phyloP scores from a whole-genome alignment of 306 rosid genomes.

The Inga leiocalycina region DNA sequence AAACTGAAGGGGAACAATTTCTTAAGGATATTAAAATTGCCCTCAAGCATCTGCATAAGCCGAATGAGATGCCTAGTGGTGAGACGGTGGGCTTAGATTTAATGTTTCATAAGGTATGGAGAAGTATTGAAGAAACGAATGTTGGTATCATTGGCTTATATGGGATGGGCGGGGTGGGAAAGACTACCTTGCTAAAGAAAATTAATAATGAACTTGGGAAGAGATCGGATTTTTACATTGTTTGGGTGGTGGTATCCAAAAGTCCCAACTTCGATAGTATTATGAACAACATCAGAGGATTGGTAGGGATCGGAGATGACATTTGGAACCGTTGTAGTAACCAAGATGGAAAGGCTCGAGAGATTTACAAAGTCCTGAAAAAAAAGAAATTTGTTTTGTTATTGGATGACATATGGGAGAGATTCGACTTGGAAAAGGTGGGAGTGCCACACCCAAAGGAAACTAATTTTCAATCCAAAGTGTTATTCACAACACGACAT shows the following conservation, averaged over 20 bases:
- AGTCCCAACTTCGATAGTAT: not conserved
- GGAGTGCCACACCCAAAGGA: not conserved
- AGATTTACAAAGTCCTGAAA: not conserved
- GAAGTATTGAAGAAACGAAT: too few relatives aligned
- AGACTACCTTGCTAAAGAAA: not conserved
- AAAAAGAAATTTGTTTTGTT: not conserved
- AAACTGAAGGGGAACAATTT: accelerated
- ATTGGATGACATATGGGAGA: not conserved
- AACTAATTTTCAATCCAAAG: not conserved
- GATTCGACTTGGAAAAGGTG: not conserved
- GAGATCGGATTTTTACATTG: not conserved
- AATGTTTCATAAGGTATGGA: not conserved
- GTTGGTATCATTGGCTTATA: not conserved
- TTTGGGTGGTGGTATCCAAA: not conserved
- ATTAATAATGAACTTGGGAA: not conserved
- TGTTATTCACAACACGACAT: not conserved
- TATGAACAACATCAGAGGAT: not conserved
- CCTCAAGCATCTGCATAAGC: accelerated
- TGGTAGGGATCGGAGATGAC: not conserved
- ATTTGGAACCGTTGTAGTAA: not conserved
- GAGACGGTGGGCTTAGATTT: not conserved
- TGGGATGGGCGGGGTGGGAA: not conserved
- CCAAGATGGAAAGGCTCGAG: not conserved
- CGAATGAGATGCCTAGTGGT: not conserved
- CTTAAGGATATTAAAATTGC: not conserved